phyloP scores from a whole-genome alignment of 805 yeast genomes.

The Zygosaccharomyces rouxii region DNA sequence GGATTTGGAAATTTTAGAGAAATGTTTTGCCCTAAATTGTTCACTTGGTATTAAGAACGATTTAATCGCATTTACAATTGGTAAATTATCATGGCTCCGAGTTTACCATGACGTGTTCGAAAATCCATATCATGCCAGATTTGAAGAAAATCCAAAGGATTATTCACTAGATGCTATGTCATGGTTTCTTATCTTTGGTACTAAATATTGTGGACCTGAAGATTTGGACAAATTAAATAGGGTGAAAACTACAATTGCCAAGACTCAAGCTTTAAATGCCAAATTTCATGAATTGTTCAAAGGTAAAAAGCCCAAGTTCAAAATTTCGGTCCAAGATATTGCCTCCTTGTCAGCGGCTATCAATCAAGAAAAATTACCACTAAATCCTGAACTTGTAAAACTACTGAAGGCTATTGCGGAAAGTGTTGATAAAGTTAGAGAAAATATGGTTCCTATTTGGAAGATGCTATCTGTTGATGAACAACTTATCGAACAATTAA shows the following conservation, averaged over 20 bases:
- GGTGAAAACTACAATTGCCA: slow-evolving; percentile 17
- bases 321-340: slow-evolving; percentile 14
- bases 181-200: slow-evolving; percentile 21
- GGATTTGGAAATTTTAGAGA: slow-evolving; percentile 7
- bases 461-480: slow-evolving; percentile 13
- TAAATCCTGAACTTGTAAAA: slow-evolving; percentile 15
- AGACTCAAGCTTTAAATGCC: slow-evolving; percentile 16
- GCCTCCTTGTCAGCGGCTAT: slow-evolving; percentile 6
- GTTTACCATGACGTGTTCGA: slow-evolving; percentile 15
- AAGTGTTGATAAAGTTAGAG: slow-evolving; percentile 12
- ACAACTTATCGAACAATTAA: slow-evolving; percentile 9
- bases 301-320: slow-evolving; percentile 10
- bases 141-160: slow-evolving; percentile 8
- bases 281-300: slow-evolving; percentile 15
- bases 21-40: slow-evolving; percentile 11
- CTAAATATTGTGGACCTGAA: slow-evolving; percentile 16
- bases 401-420: slow-evolving; percentile 15
- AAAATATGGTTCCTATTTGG: slow-evolving; percentile 17
- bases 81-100: slow-evolving; percentile 25
- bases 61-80: slow-evolving; percentile 10
- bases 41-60: slow-evolving; percentile 16
- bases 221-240: slow-evolving; percentile 21
- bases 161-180: slow-evolving; percentile 14
- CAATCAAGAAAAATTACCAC: slow-evolving; percentile 21
- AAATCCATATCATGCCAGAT: background rate